Percentiles rank a stretch among this genome's conserved stretches.
These are phyloP conservation scores for Chlorella variabilis DNA, from an alignment of 163 green algal genomes.

Conservation along the genomic window DNA sequence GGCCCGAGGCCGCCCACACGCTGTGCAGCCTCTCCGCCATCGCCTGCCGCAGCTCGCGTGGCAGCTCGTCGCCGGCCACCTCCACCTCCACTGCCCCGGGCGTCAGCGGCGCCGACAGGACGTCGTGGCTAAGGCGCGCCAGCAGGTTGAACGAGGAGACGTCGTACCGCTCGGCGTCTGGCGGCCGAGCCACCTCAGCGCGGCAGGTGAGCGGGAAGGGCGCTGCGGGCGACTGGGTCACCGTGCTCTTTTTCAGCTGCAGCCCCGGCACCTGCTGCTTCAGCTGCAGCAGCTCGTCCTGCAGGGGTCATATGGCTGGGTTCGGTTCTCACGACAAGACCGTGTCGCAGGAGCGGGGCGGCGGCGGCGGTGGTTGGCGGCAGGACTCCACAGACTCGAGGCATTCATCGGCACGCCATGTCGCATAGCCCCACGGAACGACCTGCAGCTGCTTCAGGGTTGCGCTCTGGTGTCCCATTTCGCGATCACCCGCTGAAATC, in stretches of 20 bases:
- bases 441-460: constrained; percentile 14
- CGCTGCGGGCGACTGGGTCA: background rate
- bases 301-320: no score
- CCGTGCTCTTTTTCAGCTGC: background rate
- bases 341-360: background rate
- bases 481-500: no score
- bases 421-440: no score
- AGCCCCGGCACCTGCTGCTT: background rate
- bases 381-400: no score
- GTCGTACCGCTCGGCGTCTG: constrained; percentile 9
- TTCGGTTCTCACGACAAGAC: no score
- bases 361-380: background rate
- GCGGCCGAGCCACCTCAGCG: background rate
- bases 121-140: background rate
- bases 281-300: constrained; percentile 36
- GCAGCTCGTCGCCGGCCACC: constrained; percentile 15
- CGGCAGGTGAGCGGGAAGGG: constrained; percentile 30
- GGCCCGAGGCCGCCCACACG: background rate
- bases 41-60: constrained; percentile 5
- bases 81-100: background rate
- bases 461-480: no score
- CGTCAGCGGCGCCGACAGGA: background rate
- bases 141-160: constrained; percentile 5
- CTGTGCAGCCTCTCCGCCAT: constrained; percentile 15
- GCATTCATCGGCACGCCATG: no score